A percentile compares a stretch with the other conserved stretches of the same genome.
Conservation (phyloP, 139 green algal genomes). For the Tetradesmus lagerheimii region DNA sequence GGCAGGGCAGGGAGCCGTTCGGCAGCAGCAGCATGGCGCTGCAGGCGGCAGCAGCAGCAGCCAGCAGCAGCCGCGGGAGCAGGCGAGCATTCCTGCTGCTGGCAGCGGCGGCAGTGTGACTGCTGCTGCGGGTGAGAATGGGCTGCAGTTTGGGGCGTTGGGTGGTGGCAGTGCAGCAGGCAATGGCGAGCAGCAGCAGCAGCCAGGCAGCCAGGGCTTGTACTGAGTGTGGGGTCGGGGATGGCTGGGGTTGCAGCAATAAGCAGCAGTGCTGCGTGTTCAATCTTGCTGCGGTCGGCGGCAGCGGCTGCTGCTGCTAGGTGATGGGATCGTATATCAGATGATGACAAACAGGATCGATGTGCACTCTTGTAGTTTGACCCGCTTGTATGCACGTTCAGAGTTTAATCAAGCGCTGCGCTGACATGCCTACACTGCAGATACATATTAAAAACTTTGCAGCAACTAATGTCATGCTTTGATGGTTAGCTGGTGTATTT, state of each 20-base stretch:
- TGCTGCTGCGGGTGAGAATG: not conserved
- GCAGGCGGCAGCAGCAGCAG: not conserved
- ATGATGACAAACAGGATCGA: too few relatives aligned
- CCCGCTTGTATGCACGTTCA: not conserved
- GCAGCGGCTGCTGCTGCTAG: too few relatives aligned
- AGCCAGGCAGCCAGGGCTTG: not conserved
- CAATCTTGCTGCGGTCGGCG: not conserved
- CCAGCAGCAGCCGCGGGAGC: not conserved
- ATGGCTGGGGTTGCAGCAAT: not conserved
- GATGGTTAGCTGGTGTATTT: not conserved
- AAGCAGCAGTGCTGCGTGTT: not conserved
- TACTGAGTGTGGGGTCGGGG: not conserved
- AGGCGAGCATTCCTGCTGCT: not conserved
- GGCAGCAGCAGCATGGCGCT: not conserved
- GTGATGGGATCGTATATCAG: too few relatives aligned
- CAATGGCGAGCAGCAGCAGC: slow-evolving; percentile 8
- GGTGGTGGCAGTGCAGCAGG: not conserved
- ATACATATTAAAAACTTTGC: not conserved
- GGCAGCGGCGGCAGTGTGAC: not conserved
- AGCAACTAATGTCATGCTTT: not conserved
- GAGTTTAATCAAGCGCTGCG: not conserved
- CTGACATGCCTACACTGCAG: not conserved
- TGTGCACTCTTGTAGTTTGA: too few relatives aligned
- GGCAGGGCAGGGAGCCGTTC: not conserved
- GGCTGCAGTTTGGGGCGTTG: not conserved